Evolutionary conservation across 768 basidiomycete genomes (phyloP).

Genomic region (Dioszegia aurantiaca): DNA sequence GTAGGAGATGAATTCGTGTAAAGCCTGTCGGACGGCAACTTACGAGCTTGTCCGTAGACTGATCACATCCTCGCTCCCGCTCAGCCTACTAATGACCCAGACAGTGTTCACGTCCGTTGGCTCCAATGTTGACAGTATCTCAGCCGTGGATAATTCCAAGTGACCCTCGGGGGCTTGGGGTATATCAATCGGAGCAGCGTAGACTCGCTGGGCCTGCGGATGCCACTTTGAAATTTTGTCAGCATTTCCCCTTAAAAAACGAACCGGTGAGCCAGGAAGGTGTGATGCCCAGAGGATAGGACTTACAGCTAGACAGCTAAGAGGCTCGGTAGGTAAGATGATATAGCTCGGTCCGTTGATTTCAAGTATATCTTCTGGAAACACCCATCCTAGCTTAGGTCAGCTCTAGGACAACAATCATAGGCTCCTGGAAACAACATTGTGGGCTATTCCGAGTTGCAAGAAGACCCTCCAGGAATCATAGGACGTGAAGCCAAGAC

Average conservation of each 20-base stretch:
- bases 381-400: constrained; percentile 44
- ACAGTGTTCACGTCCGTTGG: constrained; percentile 51
- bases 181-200: constrained; percentile 46
- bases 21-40: constrained; percentile 22
- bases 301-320: constrained; percentile 50
- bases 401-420: too few species aligned
- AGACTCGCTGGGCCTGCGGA: constrained; percentile 43
- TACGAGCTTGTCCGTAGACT: constrained; percentile 45
- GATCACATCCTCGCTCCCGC: constrained; percentile 48
- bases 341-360: constrained; percentile 48
- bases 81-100: constrained; percentile 48
- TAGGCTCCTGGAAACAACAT: too few species aligned
- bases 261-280: neutral
- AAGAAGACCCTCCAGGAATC: neutral
- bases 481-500: constrained; percentile 16
- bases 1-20: too few species aligned
- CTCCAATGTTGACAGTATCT: constrained; percentile 45
- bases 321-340: constrained; percentile 43
- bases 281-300: too few species aligned
- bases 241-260: neutral
- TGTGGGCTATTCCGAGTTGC: too few species aligned
- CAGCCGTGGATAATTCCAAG: constrained; percentile 39
- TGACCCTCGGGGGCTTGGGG: constrained; percentile 47
- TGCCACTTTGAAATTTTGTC: constrained; percentile 37
- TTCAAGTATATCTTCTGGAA: constrained; percentile 44